Evolutionary conservation across 768 basidiomycete genomes (phyloP), one percentile per base, ranked within the genome.

Genomic region (Hericium coralloides): DNA sequence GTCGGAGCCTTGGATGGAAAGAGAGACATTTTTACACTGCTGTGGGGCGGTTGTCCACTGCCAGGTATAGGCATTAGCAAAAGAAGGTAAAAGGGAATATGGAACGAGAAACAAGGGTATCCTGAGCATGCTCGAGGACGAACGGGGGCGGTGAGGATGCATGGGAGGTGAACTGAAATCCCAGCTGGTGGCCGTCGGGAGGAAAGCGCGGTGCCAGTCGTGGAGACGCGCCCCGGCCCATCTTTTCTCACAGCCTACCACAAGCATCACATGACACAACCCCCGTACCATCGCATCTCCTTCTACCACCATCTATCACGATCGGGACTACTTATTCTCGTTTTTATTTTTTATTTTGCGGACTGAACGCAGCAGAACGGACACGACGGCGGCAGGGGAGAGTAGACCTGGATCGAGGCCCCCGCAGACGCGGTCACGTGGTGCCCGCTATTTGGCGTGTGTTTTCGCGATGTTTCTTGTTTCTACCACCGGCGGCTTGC

Each of bases 11-110:
- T 74, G 69, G 52, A 89, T 72, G n/a, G 72, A 58, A 22, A 91
- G 69, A 43, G 80, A 78, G 43, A 90, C 75, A 61, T 82, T 79
- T 43, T 73, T 67, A 68, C 89, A 92, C 72, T 91, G 89, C 56
- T 76, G 67, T 0, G 89, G 86, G 22, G 76, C 59, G 57, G 56
- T 71, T 7, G 67, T 69, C 60, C 80, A 71, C 25, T 69, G 64
- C 66, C 79, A 80, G 5, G 75, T 73, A 59, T 68, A 80, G 47
- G 66, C 77, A 31, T 69, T 61, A 48, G 67, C 69, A 49, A 73
- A 63, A 7, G 70, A 59, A 3, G 68, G 65, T 5, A 66, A 65
- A 56, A 65, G 50, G 17, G 59, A 49, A 64, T 59, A 57, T n/a
- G 41, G 53, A 7, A 36, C 49, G 17, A 60, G 43, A 43, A 53